Percentiles rank a stretch among this genome's conserved stretches.
Conservation (phyloP, 257 asterid species). For the Solanum chiquidenum region DNA sequence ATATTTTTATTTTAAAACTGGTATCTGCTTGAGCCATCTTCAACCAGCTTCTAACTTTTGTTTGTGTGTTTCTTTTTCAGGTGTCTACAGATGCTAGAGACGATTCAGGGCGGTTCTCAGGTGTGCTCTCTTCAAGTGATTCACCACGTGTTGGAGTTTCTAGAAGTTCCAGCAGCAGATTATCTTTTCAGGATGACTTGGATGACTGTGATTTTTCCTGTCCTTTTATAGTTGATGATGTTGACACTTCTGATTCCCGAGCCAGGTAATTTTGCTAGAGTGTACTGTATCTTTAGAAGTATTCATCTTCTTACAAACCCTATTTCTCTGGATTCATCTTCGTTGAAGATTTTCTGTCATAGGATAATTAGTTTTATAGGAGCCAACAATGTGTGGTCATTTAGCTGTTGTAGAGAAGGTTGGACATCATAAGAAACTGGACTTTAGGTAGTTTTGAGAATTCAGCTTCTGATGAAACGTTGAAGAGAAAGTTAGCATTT, state of each 20-base stretch:
- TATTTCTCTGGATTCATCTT: background rate
- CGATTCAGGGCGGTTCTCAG: slow-evolving; percentile 93
- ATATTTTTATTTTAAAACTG: background rate
- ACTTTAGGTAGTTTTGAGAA: background rate
- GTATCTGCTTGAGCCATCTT: background rate
- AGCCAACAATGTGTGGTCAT: background rate
- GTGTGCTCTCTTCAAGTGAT: slow-evolving; percentile 73
- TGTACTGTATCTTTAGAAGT: background rate
- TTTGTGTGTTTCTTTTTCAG: slow-evolving; percentile 18
- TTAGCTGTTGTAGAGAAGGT: background rate
- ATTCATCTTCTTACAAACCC: background rate
- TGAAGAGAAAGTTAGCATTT: background rate
- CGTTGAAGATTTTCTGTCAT: background rate
- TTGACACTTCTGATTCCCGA: slow-evolving; percentile 59
- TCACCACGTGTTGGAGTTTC: slow-evolving; percentile 85
- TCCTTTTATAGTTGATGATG: slow-evolving; percentile 95
- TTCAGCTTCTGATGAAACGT: background rate
- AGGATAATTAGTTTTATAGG: background rate
- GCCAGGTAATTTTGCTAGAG: slow-evolving; percentile 41
- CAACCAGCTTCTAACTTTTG: background rate
- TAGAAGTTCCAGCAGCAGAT: slow-evolving; percentile 85
- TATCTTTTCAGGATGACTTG: slow-evolving; percentile 91
- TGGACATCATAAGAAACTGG: background rate
- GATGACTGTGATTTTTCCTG: slow-evolving; percentile 72
- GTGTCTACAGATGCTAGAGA: slow-evolving; percentile 70